A percentile compares a stretch with the other conserved stretches of the same genome.
phyloP scores from a whole-genome alignment of 352 stramenopile genomes.

The Globisporangium emineosum region DNA sequence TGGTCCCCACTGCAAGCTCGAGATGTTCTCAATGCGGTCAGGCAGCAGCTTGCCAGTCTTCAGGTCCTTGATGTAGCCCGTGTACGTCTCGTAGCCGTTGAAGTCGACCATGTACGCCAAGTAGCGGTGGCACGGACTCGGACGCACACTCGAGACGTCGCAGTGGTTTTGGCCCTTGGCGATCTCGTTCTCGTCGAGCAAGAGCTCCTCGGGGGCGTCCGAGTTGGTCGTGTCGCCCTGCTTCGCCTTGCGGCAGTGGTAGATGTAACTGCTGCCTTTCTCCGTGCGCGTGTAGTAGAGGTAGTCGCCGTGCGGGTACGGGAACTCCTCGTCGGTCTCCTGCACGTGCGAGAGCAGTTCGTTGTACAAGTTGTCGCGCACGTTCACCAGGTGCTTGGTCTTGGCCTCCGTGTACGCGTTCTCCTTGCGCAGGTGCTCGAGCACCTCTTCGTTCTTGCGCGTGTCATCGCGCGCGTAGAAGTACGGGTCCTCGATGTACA shows the following conservation, averaged over 20 bases:
- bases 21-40: conserved; percentile 84
- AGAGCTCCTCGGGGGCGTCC: conserved; percentile 79
- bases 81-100: conserved; percentile 93
- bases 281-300: conserved; percentile 89
- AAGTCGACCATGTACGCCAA: conserved; percentile 95
- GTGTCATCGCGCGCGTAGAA: conserved; percentile 95
- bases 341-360: conserved; percentile 91
- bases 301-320: conserved; percentile 77
- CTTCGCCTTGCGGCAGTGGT: conserved; percentile 77
- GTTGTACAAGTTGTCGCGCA: conserved; percentile 89
- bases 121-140: conserved; percentile 89
- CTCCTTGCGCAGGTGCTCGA: conserved; percentile 91
- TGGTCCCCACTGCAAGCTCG: conserved; percentile 89
- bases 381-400: conserved; percentile 80
- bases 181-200: conserved; percentile 94
- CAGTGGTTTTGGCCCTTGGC: conserved; percentile 85
- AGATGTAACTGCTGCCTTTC: conserved; percentile 82
- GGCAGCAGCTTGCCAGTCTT: conserved; percentile 57
- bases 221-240: conserved; percentile 31
- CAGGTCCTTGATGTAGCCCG: conserved; percentile 87
- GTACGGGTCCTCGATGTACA: conserved; percentile 92
- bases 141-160: conserved; percentile 68
- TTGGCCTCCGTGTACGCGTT: conserved; percentile 92
- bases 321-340: conserved; percentile 83
- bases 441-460: conserved; percentile 88